Evolutionary conservation across 192 early-diverging fungal genomes (phyloP).

Genomic region (Funneliformis geosporum): DNA sequence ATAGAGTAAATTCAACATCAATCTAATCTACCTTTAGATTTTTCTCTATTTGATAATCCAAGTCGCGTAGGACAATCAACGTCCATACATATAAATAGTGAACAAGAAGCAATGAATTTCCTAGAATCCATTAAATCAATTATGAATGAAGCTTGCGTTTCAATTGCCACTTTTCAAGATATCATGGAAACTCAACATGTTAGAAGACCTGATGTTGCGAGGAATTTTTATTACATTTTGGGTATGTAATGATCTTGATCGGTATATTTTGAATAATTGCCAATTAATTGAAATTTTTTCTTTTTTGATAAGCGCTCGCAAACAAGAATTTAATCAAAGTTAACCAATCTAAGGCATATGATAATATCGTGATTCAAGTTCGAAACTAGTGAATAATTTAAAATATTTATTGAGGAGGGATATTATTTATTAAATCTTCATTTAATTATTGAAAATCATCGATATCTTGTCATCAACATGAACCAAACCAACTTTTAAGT

Average conservation of each 20-base stretch:
- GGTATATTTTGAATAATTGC: neutral
- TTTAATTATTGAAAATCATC: too few relatives aligned
- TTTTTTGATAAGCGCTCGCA: neutral
- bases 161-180: slow-evolving; percentile 15
- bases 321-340: slow-evolving; percentile 16
- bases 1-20: neutral
- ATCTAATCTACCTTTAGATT: neutral
- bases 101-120: slow-evolving; percentile 8
- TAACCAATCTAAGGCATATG: neutral
- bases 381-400: neutral
- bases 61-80: neutral
- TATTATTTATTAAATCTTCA: too few relatives aligned
- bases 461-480: too few relatives aligned
- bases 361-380: slow-evolving; percentile 9
- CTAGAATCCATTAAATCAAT: slow-evolving; percentile 1
- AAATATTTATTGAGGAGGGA: neutral
- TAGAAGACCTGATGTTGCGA: neutral
- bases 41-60: neutral
- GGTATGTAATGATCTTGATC: neutral
- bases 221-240: slow-evolving; percentile 16
- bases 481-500: too few relatives aligned
- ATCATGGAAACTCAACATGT: slow-evolving; percentile 12
- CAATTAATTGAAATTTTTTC: neutral
- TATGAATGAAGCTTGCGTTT: neutral
- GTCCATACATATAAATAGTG: neutral